Percentiles rank a stretch among this genome's conserved stretches.
phyloP scores from a whole-genome alignment of 1,284 basidiomycete genomes.

The Leccinum glutinopallens region DNA sequence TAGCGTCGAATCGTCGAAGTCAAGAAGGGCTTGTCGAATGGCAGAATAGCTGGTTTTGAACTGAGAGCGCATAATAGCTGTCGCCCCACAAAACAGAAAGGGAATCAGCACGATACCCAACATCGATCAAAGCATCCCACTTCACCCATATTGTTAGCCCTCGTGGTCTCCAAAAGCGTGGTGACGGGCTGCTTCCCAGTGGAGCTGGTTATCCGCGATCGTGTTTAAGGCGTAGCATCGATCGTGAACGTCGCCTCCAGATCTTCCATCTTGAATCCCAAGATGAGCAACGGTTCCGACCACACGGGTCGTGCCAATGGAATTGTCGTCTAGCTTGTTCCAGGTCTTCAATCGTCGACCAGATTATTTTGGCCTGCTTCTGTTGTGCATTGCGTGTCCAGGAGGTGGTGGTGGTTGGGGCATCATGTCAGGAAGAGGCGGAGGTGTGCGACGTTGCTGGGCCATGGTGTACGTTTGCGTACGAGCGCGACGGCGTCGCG shows the following conservation, averaged over 20 bases:
- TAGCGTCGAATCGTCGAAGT: slow-evolving; percentile 67
- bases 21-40: slow-evolving; percentile 69
- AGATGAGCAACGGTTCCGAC: slow-evolving; percentile 53
- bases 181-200: slow-evolving; percentile 63
- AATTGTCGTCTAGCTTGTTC: slow-evolving; percentile 68
- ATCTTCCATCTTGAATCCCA: slow-evolving; percentile 65
- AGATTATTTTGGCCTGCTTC: slow-evolving; percentile 35
- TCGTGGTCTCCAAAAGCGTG: slow-evolving; percentile 75
- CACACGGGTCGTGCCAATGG: slow-evolving; percentile 64
- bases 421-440: too few species aligned
- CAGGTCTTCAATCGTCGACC: slow-evolving; percentile 74
- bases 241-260: slow-evolving; percentile 76
- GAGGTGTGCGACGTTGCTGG: too few species aligned
- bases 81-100: neutral
- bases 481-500: too few species aligned
- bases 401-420: slow-evolving; percentile 12
- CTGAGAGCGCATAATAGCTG: slow-evolving; percentile 80
- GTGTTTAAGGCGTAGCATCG: slow-evolving; percentile 47
- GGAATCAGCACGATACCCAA: slow-evolving; percentile 15
- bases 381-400: slow-evolving; percentile 37
- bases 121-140: neutral
- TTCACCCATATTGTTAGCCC: slow-evolving; percentile 84
- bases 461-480: too few species aligned
- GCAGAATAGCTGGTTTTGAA: slow-evolving; percentile 66
- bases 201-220: slow-evolving; percentile 45